Percentiles rank a stretch among this genome's conserved stretches.
phyloP scores from a whole-genome alignment of 202 grass and related monocot species.

The Alloteropsis angusta region DNA sequence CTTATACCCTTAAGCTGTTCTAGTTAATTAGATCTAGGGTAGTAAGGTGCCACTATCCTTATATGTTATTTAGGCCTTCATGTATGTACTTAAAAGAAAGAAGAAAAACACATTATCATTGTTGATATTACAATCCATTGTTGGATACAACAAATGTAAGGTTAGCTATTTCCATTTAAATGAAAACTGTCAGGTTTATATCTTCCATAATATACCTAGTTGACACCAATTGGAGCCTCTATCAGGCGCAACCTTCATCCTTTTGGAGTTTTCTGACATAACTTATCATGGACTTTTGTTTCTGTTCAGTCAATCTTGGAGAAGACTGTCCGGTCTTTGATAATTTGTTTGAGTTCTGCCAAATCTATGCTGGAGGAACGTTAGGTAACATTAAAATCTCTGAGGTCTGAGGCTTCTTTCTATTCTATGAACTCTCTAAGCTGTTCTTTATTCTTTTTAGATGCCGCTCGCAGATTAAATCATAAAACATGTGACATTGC shows the following conservation, averaged over 20 bases:
- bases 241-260: neutral
- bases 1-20: neutral
- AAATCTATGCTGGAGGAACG: slow-evolving; percentile 96
- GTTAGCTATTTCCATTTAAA: neutral
- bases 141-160: slow-evolving; percentile 12
- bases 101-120: neutral
- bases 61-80: slow-evolving; percentile 1
- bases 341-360: slow-evolving; percentile 97
- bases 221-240: slow-evolving; percentile 7
- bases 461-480: slow-evolving; percentile 86
- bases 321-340: slow-evolving; percentile 97
- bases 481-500: slow-evolving; percentile 82
- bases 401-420: neutral
- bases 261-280: neutral
- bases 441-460: slow-evolving; percentile 51
- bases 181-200: neutral
- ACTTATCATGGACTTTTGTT: neutral
- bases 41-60: neutral
- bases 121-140: neutral
- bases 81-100: neutral
- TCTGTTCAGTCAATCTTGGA: slow-evolving; percentile 80
- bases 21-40: neutral
- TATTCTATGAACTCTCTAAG: neutral
- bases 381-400: slow-evolving; percentile 56
- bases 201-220: neutral